Conservation (phyloP, 108 stramenopile genomes). For the Aurantiochytrium sp. region DNA sequence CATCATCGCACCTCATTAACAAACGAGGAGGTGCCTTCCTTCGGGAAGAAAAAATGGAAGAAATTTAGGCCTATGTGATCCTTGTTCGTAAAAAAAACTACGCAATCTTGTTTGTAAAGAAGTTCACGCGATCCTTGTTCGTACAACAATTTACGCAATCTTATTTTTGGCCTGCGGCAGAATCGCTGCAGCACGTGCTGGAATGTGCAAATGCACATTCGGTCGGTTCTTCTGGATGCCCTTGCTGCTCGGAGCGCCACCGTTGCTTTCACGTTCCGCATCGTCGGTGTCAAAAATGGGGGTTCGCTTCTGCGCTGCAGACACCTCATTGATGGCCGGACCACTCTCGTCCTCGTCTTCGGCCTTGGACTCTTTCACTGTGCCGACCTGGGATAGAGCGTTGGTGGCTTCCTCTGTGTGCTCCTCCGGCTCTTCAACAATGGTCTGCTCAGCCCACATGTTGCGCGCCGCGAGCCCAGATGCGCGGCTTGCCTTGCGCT, state of each 20-base stretch:
- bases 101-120: no score
- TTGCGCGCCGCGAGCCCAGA: neutral
- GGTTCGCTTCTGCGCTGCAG: neutral
- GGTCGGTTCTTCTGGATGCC: neutral
- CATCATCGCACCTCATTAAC: no score
- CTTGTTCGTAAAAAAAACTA: no score
- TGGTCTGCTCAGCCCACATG: neutral
- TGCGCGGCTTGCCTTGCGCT: neutral
- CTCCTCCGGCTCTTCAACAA: neutral
- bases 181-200: neutral
- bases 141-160: no score
- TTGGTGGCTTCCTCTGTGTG: no score
- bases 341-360: no score
- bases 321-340: neutral
- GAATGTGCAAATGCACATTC: neutral
- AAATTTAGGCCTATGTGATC: no score
- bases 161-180: no score
- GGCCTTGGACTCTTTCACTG: neutral
- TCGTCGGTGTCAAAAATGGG: neutral
- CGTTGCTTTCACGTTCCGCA: neutral
- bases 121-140: no score
- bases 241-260: neutral
- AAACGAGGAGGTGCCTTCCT: no score
- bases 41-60: no score
- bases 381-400: neutral